Base-by-base conservation (phyloP, 2,329 filamentous ascomycete genomes). In the Tolypocladium amazonense region DNA sequence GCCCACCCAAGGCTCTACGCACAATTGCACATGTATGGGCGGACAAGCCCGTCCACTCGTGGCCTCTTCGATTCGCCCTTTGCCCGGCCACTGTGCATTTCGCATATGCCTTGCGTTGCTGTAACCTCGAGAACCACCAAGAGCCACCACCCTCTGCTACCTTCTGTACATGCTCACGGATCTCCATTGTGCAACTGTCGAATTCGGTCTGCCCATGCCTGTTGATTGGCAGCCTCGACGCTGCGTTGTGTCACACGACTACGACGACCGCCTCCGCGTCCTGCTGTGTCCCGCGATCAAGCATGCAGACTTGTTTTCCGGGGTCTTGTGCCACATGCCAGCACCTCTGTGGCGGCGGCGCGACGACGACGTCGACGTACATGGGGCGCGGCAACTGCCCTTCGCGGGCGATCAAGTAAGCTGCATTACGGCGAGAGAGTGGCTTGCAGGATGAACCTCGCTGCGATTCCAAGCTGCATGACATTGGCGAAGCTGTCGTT, bases 161-260 rank as follows among this genome's bases (percentile, higher is more conserved):
- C 50, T 54, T 9, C 30, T 12, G 50, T 37, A 54, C 54, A 35
- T 56, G 54, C 54, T 39, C 23, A 14, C 37, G 30, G 35, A 56
- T 41, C 35, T 54, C 30, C 38, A 33, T 25, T 50, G 59, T 55
- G 59, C 33, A 23, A 25, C 39, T 56, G 62, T 59, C 62, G 64
- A 65, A 62, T 63, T 64, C 68, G 69, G 69, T 70, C 65, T 66
- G 62, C 45, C 57, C 47, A 63, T 58, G 64, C 59, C 54, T 55
- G 20, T 61, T 68, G 61, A 70, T 71, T 70, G 68, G 69, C 37
- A 43, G 11, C 45, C 37, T 39, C 25, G 33, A 18, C 39, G 23
- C 20, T 12, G 47, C 20, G 33, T 61, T n/a, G 37, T 33, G 58
- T 57, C 37, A 53, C 35, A 38, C 59, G 39, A 56, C 35, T 7